phyloP scores from a whole-genome alignment of 768 basidiomycete genomes.

The Goffeauzyma gilvescens region DNA sequence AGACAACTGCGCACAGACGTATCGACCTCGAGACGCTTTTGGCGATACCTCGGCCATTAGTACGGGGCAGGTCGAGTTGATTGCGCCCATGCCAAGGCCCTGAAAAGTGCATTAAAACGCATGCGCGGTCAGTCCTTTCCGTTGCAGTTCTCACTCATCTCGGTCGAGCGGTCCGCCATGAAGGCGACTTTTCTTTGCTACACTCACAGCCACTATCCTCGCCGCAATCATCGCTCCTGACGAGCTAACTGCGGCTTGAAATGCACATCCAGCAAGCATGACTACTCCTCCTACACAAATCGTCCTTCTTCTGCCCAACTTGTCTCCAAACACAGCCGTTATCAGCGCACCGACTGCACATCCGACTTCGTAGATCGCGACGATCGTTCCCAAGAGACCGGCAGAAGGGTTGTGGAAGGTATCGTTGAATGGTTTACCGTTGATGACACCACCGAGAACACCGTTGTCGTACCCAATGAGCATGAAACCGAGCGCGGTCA shows the following conservation, averaged over 20 bases:
- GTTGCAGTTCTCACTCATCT: too few relatives aligned
- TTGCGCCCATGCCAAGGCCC: slow-evolving; percentile 13
- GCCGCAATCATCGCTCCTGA: slow-evolving; percentile 17
- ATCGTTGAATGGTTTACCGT: slow-evolving; percentile 11
- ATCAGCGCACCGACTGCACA: slow-evolving; percentile 19
- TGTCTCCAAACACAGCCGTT: slow-evolving; percentile 16
- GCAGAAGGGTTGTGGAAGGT: slow-evolving; percentile 10
- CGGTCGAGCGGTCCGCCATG: too few relatives aligned
- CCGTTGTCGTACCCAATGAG: slow-evolving; percentile 21
- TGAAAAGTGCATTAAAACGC: background rate
- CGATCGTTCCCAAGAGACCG: slow-evolving; percentile 15
- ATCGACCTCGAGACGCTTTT: slow-evolving; percentile 14
- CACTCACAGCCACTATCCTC: slow-evolving; percentile 17
- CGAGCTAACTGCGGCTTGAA: slow-evolving; percentile 16
- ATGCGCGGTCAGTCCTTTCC: background rate
- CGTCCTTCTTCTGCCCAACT: slow-evolving; percentile 11
- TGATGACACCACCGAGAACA: slow-evolving; percentile 18
- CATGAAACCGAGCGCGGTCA: slow-evolving; percentile 16
- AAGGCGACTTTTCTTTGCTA: background rate
- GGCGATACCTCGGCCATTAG: slow-evolving; percentile 18
- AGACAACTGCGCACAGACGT: slow-evolving; percentile 3
- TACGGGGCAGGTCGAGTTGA: slow-evolving; percentile 21
- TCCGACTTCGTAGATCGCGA: slow-evolving; percentile 23
- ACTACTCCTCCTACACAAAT: slow-evolving; percentile 16
- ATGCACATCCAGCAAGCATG: slow-evolving; percentile 18